phyloP scores from a whole-genome alignment of 2,329 filamentous ascomycete species.

The Cytospora mali region DNA sequence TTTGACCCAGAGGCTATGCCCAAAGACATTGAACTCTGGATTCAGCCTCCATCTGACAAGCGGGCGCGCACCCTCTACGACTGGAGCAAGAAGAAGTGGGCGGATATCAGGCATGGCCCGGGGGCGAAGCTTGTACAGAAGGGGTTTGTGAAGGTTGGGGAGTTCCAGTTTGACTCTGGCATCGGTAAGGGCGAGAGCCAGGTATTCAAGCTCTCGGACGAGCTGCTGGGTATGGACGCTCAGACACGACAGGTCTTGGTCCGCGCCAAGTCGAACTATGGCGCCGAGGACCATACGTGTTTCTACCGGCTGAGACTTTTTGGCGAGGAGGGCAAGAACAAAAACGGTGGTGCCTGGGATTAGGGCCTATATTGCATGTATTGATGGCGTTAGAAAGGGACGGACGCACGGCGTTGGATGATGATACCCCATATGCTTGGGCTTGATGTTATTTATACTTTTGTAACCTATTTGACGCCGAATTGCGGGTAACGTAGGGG shows the following conservation, averaged over 20 bases:
- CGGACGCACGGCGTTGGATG: constrained; percentile 1
- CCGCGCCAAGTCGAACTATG: constrained; percentile 61
- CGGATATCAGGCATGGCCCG: constrained; percentile 32
- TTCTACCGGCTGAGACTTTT: constrained; percentile 66
- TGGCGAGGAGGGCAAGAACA: constrained; percentile 42
- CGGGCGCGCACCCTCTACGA: constrained; percentile 45
- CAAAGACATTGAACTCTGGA: constrained; percentile 71
- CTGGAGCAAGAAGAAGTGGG: constrained; percentile 49
- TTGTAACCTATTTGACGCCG: background rate
- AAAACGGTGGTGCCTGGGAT: background rate
- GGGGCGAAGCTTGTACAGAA: constrained; percentile 39
- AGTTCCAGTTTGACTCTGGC: constrained; percentile 56
- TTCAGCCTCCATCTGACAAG: constrained; percentile 52
- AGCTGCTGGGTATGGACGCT: constrained; percentile 51
- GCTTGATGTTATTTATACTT: background rate
- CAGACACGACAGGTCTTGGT: constrained; percentile 57
- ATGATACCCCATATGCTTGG: constrained; percentile 1
- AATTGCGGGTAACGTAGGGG: background rate
- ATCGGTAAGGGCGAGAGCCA: constrained; percentile 46
- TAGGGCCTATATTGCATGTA: background rate
- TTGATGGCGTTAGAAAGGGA: background rate
- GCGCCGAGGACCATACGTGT: constrained; percentile 61
- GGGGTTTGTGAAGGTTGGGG: constrained; percentile 58
- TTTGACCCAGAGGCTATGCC: constrained; percentile 66
- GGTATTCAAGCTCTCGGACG: constrained; percentile 55